Base-by-base conservation (phyloP, 768 basidiomycete species). In the Mrakia gelida region DNA sequence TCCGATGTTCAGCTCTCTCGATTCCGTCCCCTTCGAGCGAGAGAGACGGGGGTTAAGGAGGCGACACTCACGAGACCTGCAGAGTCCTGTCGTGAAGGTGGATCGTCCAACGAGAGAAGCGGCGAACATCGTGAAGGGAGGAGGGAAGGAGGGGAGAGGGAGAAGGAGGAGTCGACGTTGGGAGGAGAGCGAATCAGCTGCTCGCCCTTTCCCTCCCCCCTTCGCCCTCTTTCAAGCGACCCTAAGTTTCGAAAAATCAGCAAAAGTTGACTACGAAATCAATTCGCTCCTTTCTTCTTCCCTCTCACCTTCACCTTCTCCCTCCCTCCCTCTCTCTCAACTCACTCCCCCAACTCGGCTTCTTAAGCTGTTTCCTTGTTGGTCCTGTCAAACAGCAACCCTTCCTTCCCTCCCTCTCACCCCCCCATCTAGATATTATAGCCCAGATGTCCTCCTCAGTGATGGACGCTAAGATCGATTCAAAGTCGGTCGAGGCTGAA, bases 51-150 rank as follows among this genome's bases (percentile, higher is more conserved):
- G 49, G 30, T n/a, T n/a, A n/a, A n/a, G 34, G 5, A 49, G 54
- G 34, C 34, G 23, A 5, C 1, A 75, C 77, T 34, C 23, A 78
- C 77, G 67, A 63, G 71, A 61, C 45, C 62, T 67, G 30, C 13
- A 3, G 59, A 67, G n/a, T 10, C 59, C 62, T 23, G 72, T 32
- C 23, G 77, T 38, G 73, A 78, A 62, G 68, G 77, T 61, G 43
- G 72, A 52, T 45, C 77, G 77, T 63, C 77, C 77, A 30, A 78
- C 77, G 63, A 78, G 77, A 56, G 77, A 75, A 49, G 63, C 72
- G 73, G 77, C 45, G 77, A 74, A 52, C 77, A 78, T 78, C 61
- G 72, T 34, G 61, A 23, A 71, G 71, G 30, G 52, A 59, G 28
- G n/a, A 73, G 49, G 72, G 41, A n/a, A n/a, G n/a, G n/a, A n/a